Evolutionary conservation across 345 rosid genomes (phyloP), one percentile per base, ranked within the genome.

Genomic region (Cardiospermum halicacabum): DNA sequence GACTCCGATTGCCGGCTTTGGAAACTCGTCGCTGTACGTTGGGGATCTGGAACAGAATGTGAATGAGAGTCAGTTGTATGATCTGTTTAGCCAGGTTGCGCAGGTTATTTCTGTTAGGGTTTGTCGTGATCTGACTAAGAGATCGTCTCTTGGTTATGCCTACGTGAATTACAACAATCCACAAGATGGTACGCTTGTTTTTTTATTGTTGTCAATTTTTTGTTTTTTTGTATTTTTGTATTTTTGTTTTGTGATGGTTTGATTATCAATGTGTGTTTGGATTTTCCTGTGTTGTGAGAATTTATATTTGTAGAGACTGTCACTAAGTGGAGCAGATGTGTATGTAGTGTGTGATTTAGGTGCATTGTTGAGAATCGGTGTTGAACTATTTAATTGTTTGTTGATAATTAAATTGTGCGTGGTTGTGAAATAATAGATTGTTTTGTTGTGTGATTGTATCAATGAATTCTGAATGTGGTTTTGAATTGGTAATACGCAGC

Each of bases 1-100:
- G 4, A 42, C 74, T 0, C 47, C 3, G 18, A 48, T 61, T 10
- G 42, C 62, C 2, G 69, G 66, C 13, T 77, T 72, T 50, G 53
- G 73, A 42, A 87, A 71, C 66, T 64, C 76, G 36, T 82, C 93
- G 0, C 80, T 87, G 9, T 87, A 87, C 56, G 90, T 85, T 0
- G 93, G 90, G 43, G 90, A 87, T 83, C 81, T 85, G 51, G 88
- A 85, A 31, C 70, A 63, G 4, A 85, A 39, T 48, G 88, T 85
- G 21, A 70, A 62, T 16, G 93, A 85, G 57, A 32, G 70, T 0
- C 88, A 85, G 53, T 62, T 87, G 40, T 66, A 76, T 49, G 86
- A 85, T 65, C 73, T 87, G 34, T 87, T 87, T 50, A 73, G 53
- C 32, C 85, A 78, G 72, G 75, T 79, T 12, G 82, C 85, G 11